These are phyloP conservation scores for Neurospora crassa DNA, from an alignment of 2,329 filamentous ascomycete species.

Conservation along the genomic window DNA sequence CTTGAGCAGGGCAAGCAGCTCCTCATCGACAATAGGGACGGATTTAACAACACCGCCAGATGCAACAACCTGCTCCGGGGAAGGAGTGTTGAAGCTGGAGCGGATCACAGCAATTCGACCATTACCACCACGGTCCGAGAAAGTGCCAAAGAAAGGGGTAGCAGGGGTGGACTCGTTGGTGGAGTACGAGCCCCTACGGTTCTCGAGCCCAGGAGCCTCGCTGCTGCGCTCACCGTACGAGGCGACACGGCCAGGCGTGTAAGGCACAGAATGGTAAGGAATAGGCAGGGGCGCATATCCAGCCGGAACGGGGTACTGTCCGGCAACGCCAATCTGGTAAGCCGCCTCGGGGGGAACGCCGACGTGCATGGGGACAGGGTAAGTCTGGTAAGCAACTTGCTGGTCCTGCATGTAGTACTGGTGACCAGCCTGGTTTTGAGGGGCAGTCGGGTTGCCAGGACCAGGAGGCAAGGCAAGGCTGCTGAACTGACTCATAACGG, in stretches of 20 bases:
- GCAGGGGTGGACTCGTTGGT: constrained; percentile 58
- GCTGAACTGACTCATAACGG: constrained; percentile 23
- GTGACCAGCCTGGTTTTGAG: constrained; percentile 16
- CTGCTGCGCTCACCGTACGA: constrained; percentile 36
- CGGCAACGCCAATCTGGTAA: constrained; percentile 18
- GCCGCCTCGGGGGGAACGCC: constrained; percentile 17
- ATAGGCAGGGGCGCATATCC: constrained; percentile 23
- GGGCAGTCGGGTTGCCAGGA: constrained; percentile 7
- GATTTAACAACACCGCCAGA: constrained; percentile 32
- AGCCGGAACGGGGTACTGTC: constrained; percentile 19
- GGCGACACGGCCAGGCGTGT: constrained; percentile 41
- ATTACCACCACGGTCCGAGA: constrained; percentile 49
- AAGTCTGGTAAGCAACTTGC: constrained; percentile 22
- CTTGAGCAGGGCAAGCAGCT: constrained; percentile 56
- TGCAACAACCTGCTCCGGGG: constrained; percentile 39
- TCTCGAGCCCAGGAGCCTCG: constrained; percentile 53
- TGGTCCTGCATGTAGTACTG: constrained; percentile 17
- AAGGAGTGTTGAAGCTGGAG: constrained; percentile 57
- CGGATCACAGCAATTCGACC: constrained; percentile 47
- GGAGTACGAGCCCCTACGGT: constrained; percentile 58
- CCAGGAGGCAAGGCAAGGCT: constrained; percentile 16
- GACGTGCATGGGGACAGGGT: constrained; percentile 19
- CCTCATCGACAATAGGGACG: constrained; percentile 31
- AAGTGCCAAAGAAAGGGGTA: constrained; percentile 53
- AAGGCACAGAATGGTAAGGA: constrained; percentile 35